phyloP scores from a whole-genome alignment of 2,329 filamentous ascomycete genomes.

The Fusarium avenaceum region DNA sequence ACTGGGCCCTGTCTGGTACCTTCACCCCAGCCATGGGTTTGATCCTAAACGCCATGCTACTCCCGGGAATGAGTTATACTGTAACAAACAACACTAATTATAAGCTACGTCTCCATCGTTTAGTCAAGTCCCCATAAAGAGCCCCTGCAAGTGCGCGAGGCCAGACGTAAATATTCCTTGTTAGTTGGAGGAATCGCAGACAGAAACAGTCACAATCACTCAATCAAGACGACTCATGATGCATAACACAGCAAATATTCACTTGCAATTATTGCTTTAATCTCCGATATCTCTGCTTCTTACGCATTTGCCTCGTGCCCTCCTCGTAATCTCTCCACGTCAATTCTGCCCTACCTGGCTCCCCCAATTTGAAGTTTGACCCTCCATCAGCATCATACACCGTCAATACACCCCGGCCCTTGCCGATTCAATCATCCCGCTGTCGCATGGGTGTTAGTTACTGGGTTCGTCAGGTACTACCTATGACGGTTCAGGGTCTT shows the following conservation, averaged over 20 bases:
- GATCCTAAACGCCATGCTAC: slow-evolving; percentile 11
- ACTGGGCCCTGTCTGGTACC: slow-evolving; percentile 15
- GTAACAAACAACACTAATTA: slow-evolving; percentile 1
- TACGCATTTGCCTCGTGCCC: slow-evolving; percentile 36
- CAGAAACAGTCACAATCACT: background rate
- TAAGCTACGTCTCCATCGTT: background rate
- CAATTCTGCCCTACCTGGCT: slow-evolving; percentile 46
- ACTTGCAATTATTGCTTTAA: slow-evolving; percentile 20
- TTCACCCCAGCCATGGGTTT: background rate
- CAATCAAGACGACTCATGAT: background rate
- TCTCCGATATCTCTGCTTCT: slow-evolving; percentile 9
- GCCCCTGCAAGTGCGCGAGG: slow-evolving; percentile 15
- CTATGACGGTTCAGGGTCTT: slow-evolving; percentile 31
- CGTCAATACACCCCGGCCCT: slow-evolving; percentile 34
- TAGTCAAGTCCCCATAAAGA: background rate
- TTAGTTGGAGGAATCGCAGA: slow-evolving; percentile 2
- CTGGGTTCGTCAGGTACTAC: slow-evolving; percentile 35
- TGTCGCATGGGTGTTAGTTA: slow-evolving; percentile 41
- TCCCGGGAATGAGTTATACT: slow-evolving; percentile 3
- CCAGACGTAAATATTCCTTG: slow-evolving; percentile 29
- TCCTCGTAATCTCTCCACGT: slow-evolving; percentile 45
- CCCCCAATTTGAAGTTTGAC: slow-evolving; percentile 15
- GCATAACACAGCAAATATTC: slow-evolving; percentile 18
- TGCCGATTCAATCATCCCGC: slow-evolving; percentile 45
- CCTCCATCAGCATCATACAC: slow-evolving; percentile 28